Base-by-base conservation (phyloP, 805 yeast species). In the Saccharomycopsis schoenii region DNA sequence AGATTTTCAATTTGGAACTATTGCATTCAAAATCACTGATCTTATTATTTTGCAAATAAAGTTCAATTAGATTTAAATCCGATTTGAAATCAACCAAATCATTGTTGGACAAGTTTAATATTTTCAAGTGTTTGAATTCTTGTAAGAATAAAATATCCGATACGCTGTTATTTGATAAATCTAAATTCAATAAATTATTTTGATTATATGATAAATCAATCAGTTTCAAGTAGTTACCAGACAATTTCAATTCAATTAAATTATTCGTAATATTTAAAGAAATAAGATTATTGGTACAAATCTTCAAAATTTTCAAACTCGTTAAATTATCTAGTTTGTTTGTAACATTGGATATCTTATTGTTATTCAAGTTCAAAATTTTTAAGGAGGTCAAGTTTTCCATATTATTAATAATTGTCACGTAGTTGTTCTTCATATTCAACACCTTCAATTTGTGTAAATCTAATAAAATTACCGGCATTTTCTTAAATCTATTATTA, bases 371-470 rank as follows among this genome's bases (percentile, higher is more conserved):
- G 37, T 60, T 60, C 19, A 60, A 54, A 11, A 57, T 54, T 34
- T 57, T 37, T 9, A 60, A 17, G 9, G 21, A 21, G 5, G 12
- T 51, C 39, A 60, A 42, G 34, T 42, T 58, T 40, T 52, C 58
- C 56, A 60, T 25, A 37, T 60, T 60, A 21, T 60, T 55, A 40
- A 60, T 52, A 9, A 14, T 40, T 11, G 36, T 19, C 42, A 60
- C 41, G 4, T 17, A 36, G 24, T 60, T 60, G 10, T 54, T 57
- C 21, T 57, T 93, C 63, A 93, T 78, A 59, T 94, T 73, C 57
- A 85, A 76, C 72, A 91, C 97, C 69, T 83, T 73, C 56, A 69
- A 70, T n/a, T 63, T 66, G 10, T 73, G 74, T 4, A 63, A 57
- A 59, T 74, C 74, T 62, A 29, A 39, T 52, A 60, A 55, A 43